Conservation (phyloP, 1,284 basidiomycete genomes). For the Ceraceosorus guamensis region DNA sequence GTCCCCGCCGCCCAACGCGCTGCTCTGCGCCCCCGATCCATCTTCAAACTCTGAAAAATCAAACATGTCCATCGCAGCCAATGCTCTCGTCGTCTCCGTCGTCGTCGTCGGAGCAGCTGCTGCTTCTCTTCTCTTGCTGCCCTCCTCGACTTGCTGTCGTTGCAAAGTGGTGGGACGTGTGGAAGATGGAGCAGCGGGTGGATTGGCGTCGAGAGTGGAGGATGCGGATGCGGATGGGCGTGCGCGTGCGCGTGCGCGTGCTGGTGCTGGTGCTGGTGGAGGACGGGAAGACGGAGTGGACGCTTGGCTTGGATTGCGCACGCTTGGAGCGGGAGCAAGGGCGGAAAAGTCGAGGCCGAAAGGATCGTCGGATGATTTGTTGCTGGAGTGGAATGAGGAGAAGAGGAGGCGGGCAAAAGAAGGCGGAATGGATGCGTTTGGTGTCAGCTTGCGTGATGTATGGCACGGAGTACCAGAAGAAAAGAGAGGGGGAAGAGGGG, state of each 20-base stretch:
- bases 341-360: too few relatives aligned
- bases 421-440: too few relatives aligned
- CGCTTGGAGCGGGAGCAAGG: too few relatives aligned
- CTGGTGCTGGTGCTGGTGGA: not conserved
- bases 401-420: too few relatives aligned
- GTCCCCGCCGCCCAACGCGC: slow-evolving; percentile 3
- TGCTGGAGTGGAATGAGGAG: too few relatives aligned
- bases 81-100: not conserved
- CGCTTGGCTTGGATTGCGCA: too few relatives aligned
- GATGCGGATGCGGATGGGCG: not conserved
- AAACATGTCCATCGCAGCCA: slow-evolving; percentile 20
- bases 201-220: not conserved
- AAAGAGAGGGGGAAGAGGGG: too few relatives aligned
- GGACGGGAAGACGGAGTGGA: too few relatives aligned
- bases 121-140: not conserved
- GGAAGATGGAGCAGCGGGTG: not conserved
- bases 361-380: too few relatives aligned
- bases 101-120: not conserved
- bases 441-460: too few relatives aligned
- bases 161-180: slow-evolving; percentile 7
- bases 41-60: slow-evolving; percentile 36
- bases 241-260: not conserved
- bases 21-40: slow-evolving; percentile 6
- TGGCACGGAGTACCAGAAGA: too few relatives aligned
- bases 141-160: slow-evolving; percentile 3